phyloP scores from a whole-genome alignment of 139 green algal species.

The Auxenochlorella protothecoides region DNA sequence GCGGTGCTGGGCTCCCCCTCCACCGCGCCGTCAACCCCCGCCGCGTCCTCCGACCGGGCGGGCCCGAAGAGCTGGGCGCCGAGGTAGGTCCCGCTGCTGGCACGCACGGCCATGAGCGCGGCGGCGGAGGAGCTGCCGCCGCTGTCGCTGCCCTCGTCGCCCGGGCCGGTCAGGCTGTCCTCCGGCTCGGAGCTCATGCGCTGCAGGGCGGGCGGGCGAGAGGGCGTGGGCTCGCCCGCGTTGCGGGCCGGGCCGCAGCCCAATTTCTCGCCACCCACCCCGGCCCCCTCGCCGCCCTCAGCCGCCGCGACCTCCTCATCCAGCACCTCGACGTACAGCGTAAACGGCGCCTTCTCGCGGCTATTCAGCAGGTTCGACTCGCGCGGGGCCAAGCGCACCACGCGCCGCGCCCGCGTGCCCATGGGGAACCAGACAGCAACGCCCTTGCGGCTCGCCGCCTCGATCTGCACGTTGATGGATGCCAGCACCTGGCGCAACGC shows the following conservation, averaged over 20 bases:
- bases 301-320: conserved; percentile 17
- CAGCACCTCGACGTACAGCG: conserved; percentile 71
- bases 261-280: background rate
- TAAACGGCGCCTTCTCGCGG: conserved; percentile 70
- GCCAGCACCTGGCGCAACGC: conserved; percentile 35
- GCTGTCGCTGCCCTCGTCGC: no score
- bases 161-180: background rate
- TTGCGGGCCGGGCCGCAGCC: background rate
- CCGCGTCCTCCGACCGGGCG: no score
- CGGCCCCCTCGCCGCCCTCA: background rate
- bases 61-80: no score
- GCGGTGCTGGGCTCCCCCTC: no score
- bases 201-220: no score
- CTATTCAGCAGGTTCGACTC: conserved; percentile 85
- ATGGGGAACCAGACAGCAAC: conserved; percentile 83
- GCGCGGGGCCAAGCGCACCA: conserved; percentile 70
- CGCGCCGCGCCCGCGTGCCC: conserved; percentile 33
- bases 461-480: conserved; percentile 64
- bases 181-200: background rate
- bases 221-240: no score
- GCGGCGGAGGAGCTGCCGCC: no score
- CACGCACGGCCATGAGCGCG: no score
- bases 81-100: no score
- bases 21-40: no score
- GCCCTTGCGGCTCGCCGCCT: conserved; percentile 34